These are phyloP conservation scores for Kalmanozyma brasiliensis DNA, from an alignment of 1,284 basidiomycete species.

Conservation along the genomic window DNA sequence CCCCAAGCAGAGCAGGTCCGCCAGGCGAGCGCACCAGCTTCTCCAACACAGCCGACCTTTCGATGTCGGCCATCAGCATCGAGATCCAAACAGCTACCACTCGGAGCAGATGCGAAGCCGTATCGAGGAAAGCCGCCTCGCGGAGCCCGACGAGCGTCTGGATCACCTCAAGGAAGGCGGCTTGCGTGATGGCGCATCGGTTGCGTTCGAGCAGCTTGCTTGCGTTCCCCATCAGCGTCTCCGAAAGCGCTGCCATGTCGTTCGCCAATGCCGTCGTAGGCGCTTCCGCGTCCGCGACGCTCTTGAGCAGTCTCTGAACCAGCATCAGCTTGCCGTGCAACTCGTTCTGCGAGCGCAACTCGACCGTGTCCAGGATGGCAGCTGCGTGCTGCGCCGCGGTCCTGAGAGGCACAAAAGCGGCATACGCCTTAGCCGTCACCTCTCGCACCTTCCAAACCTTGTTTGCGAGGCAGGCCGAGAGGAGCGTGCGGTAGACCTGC, in stretches of 20 bases:
- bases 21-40: slow-evolving; percentile 17
- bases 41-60: slow-evolving; percentile 14
- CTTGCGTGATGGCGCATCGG: slow-evolving; percentile 45
- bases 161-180: slow-evolving; percentile 49
- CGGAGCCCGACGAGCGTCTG: slow-evolving; percentile 33
- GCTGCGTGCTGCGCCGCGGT: slow-evolving; percentile 11
- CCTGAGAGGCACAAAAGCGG: slow-evolving; percentile 35
- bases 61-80: slow-evolving; percentile 13
- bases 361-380: slow-evolving; percentile 10
- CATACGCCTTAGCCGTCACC: slow-evolving; percentile 43
- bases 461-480: slow-evolving; percentile 46
- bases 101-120: slow-evolving; percentile 14
- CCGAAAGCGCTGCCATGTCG: slow-evolving; percentile 15
- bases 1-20: slow-evolving; percentile 27
- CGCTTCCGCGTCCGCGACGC: slow-evolving; percentile 28
- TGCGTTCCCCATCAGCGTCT: slow-evolving; percentile 8
- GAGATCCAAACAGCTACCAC: slow-evolving; percentile 21
- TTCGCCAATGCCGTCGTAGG: slow-evolving; percentile 7
- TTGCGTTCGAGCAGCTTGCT: slow-evolving; percentile 43
- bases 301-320: slow-evolving; percentile 32
- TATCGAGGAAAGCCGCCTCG: slow-evolving; percentile 14
- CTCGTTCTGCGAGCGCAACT: slow-evolving; percentile 47
- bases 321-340: slow-evolving; percentile 53
- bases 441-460: slow-evolving; percentile 56
- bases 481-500: slow-evolving; percentile 17